Base-by-base conservation (phyloP, 2,329 filamentous ascomycete species). In the Chaetomiaceae sp. region DNA sequence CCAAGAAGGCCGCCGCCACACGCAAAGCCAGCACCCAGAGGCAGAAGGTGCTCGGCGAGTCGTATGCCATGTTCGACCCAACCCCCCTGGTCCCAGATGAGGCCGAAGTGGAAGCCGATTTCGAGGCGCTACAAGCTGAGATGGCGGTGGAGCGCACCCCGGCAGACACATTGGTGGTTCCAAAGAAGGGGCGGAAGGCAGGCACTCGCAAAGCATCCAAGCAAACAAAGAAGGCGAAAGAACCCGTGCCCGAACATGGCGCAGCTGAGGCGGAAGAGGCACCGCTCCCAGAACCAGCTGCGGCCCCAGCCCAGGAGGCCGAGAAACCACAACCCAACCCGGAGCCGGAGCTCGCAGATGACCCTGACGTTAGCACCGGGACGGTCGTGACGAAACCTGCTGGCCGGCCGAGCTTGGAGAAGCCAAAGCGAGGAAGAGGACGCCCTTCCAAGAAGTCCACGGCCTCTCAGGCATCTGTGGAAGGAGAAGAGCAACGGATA, bases 111-210 rank as follows among this genome's bases (percentile, higher is more conserved):
- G 73, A 81, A 5, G 73, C 73, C 8, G 78, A 82, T 49, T 63
- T 81, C 5, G 67, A 61, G 42, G 69, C 70, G 4, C 64, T 82
- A 9, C 72, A 78, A 51, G 68, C 69, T 16, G 74, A 80, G 50
- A 76, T 78, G 71, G 66, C 71, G 20, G 58, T 66, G 5, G 66
- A 73, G 16, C 63, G 64, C 19, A 55, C 16, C 57, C 65, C 5
- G 57, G 53, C 63, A 8, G 70, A 75, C 35, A 60, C 67, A n/a
- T 58, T 77, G 0, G 65, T 69, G 4, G 67, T 76, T 10, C 71
- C 76, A 4, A 81, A 81, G 65, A 81, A 78, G 62, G 76, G 74
- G 21, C 74, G 75, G 43, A 81, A 81, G 58, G 63, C 73, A 6
- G 73, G 66, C n/a, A 66, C 70, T 3, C 72, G 73, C 39, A 82